These are phyloP conservation scores for Pichia kluyveri DNA, from an alignment of 805 yeast genomes.

Conservation along the genomic window DNA sequence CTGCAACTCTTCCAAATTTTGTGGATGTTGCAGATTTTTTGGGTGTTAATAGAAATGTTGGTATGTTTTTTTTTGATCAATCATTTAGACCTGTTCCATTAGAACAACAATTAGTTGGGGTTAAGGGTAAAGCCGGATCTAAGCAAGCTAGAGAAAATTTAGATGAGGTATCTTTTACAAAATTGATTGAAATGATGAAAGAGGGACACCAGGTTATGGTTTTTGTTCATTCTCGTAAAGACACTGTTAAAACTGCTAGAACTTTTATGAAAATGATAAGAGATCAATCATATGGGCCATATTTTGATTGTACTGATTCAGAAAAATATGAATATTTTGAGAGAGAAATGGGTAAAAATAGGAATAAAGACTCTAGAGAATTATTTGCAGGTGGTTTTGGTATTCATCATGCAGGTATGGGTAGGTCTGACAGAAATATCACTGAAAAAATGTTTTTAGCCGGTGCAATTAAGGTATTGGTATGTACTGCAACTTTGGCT, in stretches of 20 bases:
- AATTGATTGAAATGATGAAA: conserved; percentile 54
- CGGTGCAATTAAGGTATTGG: conserved; percentile 82
- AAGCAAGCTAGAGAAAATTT: conserved; percentile 62
- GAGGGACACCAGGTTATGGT: conserved; percentile 90
- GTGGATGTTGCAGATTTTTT: conserved; percentile 91
- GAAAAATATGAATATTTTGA: conserved; percentile 35
- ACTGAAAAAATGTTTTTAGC: conserved; percentile 79
- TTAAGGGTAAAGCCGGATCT: conserved; percentile 76
- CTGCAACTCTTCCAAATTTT: conserved; percentile 89
- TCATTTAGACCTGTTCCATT: conserved; percentile 91
- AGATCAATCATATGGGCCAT: conserved; percentile 42
- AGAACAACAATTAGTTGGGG: conserved; percentile 81
- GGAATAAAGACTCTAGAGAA: conserved; percentile 74
- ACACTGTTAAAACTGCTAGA: conserved; percentile 77
- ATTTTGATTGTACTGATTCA: conserved; percentile 49
- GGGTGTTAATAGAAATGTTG: conserved; percentile 81
- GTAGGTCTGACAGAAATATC: conserved; percentile 79
- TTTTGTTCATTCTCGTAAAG: conserved; percentile 92
- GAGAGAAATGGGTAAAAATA: conserved; percentile 62
- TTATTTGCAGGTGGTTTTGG: conserved; percentile 80
- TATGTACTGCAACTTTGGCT: conserved; percentile 96
- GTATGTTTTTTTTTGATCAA: conserved; percentile 91
- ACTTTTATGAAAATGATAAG: conserved; percentile 62
- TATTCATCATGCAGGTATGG: conserved; percentile 95
- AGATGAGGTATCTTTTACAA: conserved; percentile 70